These are phyloP conservation scores for Xylaria grammica DNA, from an alignment of 495 filamentous ascomycete species.

Conservation along the genomic window DNA sequence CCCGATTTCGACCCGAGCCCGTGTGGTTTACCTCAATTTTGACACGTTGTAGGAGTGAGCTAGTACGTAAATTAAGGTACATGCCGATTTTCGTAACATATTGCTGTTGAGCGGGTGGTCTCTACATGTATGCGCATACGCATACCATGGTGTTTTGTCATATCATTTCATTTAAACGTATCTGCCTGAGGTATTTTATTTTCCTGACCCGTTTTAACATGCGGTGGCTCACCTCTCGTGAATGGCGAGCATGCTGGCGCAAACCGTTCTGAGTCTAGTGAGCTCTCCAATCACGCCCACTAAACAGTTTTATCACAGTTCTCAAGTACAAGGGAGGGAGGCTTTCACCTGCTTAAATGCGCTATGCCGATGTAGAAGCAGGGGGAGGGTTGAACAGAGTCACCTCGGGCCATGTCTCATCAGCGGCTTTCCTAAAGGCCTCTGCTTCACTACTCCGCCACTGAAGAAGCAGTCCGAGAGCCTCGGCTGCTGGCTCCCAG, in stretches of 20 bases:
- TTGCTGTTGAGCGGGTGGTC: too few relatives aligned
- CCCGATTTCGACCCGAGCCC: too few relatives aligned
- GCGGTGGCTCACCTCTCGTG: neutral
- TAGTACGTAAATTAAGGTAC: too few relatives aligned
- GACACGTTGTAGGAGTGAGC: too few relatives aligned
- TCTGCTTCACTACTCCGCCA: slow-evolving; percentile 63
- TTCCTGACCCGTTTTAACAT: slow-evolving; percentile 9
- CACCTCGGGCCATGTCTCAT: slow-evolving; percentile 73
- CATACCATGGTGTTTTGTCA: neutral
- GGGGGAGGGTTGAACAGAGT: slow-evolving; percentile 53
- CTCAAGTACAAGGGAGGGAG: slow-evolving; percentile 1
- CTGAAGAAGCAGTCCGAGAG: slow-evolving; percentile 61
- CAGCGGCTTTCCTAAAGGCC: slow-evolving; percentile 67
- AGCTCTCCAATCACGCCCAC: neutral
- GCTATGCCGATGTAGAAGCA: slow-evolving; percentile 8
- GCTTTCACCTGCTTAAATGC: neutral
- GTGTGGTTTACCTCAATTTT: too few relatives aligned
- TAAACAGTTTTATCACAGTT: slow-evolving; percentile 3
- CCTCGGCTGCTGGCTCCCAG: slow-evolving; percentile 65
- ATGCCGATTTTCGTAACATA: too few relatives aligned
- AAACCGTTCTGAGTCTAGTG: slow-evolving; percentile 1
- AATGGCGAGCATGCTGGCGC: slow-evolving; percentile 5
- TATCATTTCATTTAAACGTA: neutral
- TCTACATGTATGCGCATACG: neutral
- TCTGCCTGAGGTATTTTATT: neutral